Evolutionary conservation across 768 basidiomycete genomes (phyloP).

Genomic region (Roridomyces roridus): DNA sequence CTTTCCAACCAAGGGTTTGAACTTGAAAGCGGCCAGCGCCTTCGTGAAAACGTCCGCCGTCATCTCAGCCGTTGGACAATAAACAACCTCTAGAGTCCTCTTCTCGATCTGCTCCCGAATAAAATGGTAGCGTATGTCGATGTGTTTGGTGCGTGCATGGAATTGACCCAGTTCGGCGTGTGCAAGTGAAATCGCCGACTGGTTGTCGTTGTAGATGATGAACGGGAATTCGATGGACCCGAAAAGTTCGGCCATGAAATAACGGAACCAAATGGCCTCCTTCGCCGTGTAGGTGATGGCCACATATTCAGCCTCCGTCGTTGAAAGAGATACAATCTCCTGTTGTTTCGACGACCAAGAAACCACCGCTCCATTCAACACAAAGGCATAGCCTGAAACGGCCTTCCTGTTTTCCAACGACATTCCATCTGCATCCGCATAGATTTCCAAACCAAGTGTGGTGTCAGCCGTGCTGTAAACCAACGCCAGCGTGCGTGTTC

Average conservation of each 20-base stretch:
- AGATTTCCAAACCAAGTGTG: background rate
- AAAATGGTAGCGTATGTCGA: no score
- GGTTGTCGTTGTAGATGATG: constrained; percentile 7
- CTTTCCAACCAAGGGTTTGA: no score
- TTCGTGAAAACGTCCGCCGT: background rate
- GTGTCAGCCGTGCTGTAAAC: no score
- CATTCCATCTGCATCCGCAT: background rate
- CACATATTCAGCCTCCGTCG: no score
- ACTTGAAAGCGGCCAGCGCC: constrained; percentile 6
- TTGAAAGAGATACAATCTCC: no score
- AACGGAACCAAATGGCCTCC: no score
- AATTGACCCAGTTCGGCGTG: constrained; percentile 6
- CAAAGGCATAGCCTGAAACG: background rate
- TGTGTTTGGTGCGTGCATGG: constrained; percentile 11
- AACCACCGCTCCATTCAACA: no score
- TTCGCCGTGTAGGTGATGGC: no score
- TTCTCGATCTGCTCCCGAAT: background rate
- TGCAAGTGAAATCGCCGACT: constrained; percentile 2
- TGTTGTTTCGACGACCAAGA: no score
- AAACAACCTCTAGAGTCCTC: background rate
- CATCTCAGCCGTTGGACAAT: constrained; percentile 5
- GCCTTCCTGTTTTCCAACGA: constrained; percentile 2
- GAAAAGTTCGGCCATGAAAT: no score
- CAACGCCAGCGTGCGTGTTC: no score
- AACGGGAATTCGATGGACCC: background rate